phyloP scores from a whole-genome alignment of 345 rosid species.

The Boechera stricta region DNA sequence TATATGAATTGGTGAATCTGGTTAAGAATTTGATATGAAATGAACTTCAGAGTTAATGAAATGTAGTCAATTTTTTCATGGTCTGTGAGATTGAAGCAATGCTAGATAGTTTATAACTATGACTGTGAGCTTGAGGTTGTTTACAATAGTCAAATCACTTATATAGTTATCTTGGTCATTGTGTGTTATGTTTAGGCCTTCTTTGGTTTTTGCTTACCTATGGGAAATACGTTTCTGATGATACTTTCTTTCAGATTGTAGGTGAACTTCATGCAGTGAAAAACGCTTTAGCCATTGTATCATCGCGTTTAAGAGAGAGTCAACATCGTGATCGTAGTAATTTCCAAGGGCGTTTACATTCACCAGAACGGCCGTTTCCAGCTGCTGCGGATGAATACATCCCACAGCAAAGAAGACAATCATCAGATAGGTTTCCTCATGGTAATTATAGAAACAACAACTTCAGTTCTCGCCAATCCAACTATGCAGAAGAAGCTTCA shows the following conservation, averaged over 20 bases:
- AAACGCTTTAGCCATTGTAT: constrained; percentile 75
- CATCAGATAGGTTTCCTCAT: constrained; percentile 60
- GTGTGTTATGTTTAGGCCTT: constrained; percentile 24
- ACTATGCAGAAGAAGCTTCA: constrained; percentile 57
- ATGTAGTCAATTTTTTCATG: not conserved
- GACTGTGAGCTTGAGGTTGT: not conserved
- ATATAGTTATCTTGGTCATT: constrained; percentile 6
- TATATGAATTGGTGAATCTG: constrained; percentile 17
- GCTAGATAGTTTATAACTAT: not conserved
- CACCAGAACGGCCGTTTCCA: constrained; percentile 72
- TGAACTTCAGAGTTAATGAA: too few relatives aligned
- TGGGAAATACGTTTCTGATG: constrained; percentile 20
- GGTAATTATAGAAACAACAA: constrained; percentile 58
- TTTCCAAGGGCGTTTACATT: constrained; percentile 75
- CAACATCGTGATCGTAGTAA: constrained; percentile 93
- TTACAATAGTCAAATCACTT: not conserved
- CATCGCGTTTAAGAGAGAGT: constrained; percentile 92
- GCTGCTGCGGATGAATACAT: constrained; percentile 83
- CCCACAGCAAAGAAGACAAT: constrained; percentile 65
- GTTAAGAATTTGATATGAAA: constrained; percentile 21
- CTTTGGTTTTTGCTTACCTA: constrained; percentile 4
- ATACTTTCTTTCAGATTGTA: constrained; percentile 59
- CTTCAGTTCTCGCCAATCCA: constrained; percentile 63
- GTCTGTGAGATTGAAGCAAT: constrained; percentile 2
- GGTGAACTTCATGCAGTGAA: constrained; percentile 85